phyloP scores from a whole-genome alignment of 768 basidiomycete genomes.

The Sarcodon sp. region DNA sequence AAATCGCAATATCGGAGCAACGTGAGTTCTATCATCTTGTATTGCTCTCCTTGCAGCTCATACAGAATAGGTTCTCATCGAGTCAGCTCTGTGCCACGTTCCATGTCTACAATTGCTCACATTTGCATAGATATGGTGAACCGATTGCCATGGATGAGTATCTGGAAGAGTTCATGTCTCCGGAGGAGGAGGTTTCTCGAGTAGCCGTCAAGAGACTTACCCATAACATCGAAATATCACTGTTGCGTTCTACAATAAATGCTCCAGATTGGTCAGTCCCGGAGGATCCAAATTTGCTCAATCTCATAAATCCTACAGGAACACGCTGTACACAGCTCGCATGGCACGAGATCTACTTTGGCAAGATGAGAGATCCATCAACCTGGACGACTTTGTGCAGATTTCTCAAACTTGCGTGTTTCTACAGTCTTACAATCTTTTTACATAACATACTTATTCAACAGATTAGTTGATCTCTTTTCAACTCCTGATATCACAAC shows the following conservation, averaged over 20 bases:
- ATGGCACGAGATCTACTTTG: slow-evolving; percentile 94
- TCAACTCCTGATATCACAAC: slow-evolving; percentile 49
- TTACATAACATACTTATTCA: slow-evolving; percentile 2
- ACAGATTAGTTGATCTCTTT: slow-evolving; percentile 82
- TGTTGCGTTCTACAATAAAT: slow-evolving; percentile 76
- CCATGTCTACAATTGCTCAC: background rate
- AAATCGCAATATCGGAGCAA: slow-evolving; percentile 91
- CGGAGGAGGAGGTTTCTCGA: slow-evolving; percentile 52
- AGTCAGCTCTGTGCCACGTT: slow-evolving; percentile 29
- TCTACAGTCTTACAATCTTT: background rate
- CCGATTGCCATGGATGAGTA: slow-evolving; percentile 70
- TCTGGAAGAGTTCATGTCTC: slow-evolving; percentile 65
- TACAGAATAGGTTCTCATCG: slow-evolving; percentile 46
- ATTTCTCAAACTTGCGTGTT: slow-evolving; percentile 81
- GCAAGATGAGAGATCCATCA: slow-evolving; percentile 66
- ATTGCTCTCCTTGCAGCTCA: slow-evolving; percentile 1
- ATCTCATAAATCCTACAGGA: slow-evolving; percentile 36
- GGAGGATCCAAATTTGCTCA: background rate
- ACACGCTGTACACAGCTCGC: slow-evolving; percentile 77
- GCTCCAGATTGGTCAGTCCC: slow-evolving; percentile 80
- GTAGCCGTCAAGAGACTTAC: slow-evolving; percentile 83
- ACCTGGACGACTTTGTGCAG: slow-evolving; percentile 68
- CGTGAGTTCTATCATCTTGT: slow-evolving; percentile 31
- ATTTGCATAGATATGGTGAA: slow-evolving; percentile 52
- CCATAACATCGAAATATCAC: slow-evolving; percentile 50